These are phyloP conservation scores for Angophora floribunda DNA, from an alignment of 345 rosid species.

Conservation along the genomic window DNA sequence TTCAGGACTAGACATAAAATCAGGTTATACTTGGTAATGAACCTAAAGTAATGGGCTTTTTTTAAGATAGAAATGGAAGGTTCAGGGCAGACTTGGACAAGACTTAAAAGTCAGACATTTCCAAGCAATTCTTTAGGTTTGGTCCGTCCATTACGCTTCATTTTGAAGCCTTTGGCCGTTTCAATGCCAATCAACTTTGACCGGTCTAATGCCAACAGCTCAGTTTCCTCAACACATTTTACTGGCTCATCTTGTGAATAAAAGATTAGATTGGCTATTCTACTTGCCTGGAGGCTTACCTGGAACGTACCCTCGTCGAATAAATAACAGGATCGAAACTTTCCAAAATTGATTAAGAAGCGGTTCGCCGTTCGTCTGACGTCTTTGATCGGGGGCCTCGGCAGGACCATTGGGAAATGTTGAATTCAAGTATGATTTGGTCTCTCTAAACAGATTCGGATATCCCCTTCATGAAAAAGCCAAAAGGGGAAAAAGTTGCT, in stretches of 20 bases:
- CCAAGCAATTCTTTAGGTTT: background rate
- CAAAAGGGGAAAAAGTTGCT: background rate
- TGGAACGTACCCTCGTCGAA: background rate
- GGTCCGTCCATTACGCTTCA: background rate
- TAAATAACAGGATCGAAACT: background rate
- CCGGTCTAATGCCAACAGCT: background rate
- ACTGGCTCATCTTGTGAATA: background rate
- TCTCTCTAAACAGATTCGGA: background rate
- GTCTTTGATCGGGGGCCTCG: background rate
- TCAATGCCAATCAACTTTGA: background rate
- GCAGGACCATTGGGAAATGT: background rate
- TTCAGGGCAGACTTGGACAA: background rate
- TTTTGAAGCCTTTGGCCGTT: background rate
- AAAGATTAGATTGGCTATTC: background rate
- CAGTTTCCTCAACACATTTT: background rate
- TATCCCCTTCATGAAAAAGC: background rate
- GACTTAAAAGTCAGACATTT: background rate
- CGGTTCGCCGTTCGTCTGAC: background rate
- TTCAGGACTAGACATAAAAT: background rate
- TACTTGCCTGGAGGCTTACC: background rate
- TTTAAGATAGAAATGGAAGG: background rate
- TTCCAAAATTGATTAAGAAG: background rate
- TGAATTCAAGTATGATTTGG: background rate
- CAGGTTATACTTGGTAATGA: background rate
- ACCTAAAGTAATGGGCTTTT: background rate